A percentile compares a stretch with the other conserved stretches of the same genome.
Evolutionary conservation across 2,329 filamentous ascomycete genomes (phyloP).

Genomic region (Ascosphaera acerosa): DNA sequence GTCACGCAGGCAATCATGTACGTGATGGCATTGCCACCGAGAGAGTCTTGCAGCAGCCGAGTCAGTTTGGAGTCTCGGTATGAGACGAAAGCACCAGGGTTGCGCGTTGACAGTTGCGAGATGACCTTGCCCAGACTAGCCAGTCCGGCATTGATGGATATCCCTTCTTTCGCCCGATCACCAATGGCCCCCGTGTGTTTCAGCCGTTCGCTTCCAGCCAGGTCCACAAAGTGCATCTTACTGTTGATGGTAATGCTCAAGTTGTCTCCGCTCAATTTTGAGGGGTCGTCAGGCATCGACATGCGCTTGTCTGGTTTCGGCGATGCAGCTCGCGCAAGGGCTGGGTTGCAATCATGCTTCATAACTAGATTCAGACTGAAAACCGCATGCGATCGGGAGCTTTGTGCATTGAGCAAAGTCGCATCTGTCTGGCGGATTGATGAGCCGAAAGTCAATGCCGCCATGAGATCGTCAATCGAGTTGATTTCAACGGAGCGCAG

Average conservation of each 20-base stretch:
- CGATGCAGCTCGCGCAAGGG: too few relatives aligned
- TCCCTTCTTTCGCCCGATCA: conserved; percentile 82
- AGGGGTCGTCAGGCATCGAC: conserved; percentile 52
- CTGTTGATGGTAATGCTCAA: conserved; percentile 67
- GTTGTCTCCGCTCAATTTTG: conserved; percentile 39
- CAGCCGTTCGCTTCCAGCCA: conserved; percentile 84
- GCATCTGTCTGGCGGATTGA: conserved; percentile 88
- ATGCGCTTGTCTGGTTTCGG: conserved; percentile 53
- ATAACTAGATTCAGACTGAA: conserved; percentile 74
- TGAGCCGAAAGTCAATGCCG: conserved; percentile 75
- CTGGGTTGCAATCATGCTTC: conserved; percentile 17
- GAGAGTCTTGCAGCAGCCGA: conserved; percentile 77
- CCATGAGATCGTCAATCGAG: conserved; percentile 73
- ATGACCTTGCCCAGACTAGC: conserved; percentile 95
- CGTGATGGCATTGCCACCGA: conserved; percentile 90
- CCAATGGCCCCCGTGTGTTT: conserved; percentile 95
- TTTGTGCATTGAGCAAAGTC: conserved; percentile 92
- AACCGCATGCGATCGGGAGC: conserved; percentile 88
- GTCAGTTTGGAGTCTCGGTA: conserved; percentile 97
- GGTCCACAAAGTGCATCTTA: conserved; percentile 94
- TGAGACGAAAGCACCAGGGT: conserved; percentile 71
- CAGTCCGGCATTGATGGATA: conserved; percentile 91
- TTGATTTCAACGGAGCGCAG: conserved; percentile 71
- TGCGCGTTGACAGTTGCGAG: conserved; percentile 79
- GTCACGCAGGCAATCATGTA: conserved; percentile 99